A percentile compares a stretch with the other conserved stretches of the same genome.
These are phyloP conservation scores for Dryas integrifolia DNA, from an alignment of 331 rosid species.

Conservation along the genomic window DNA sequence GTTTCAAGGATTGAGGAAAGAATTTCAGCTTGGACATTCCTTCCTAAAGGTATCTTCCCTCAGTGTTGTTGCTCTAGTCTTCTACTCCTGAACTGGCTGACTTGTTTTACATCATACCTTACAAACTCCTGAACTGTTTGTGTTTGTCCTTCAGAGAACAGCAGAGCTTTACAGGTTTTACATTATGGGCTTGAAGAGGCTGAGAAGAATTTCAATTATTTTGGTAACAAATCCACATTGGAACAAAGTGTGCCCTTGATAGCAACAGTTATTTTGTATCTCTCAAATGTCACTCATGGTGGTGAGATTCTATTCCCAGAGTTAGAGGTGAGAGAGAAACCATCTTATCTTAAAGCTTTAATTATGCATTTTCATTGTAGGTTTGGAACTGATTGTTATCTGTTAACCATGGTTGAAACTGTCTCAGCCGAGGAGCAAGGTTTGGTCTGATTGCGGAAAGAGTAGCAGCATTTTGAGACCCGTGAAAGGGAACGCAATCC, in stretches of 20 bases:
- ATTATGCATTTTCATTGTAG: background rate
- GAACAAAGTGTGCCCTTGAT: conserved; percentile 48
- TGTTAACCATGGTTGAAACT: background rate
- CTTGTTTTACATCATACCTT: background rate
- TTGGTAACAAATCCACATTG: conserved; percentile 43
- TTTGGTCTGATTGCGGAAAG: conserved; percentile 46
- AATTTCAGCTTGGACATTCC: conserved; percentile 79
- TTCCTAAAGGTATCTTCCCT: conserved; percentile 70
- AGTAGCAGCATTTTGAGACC: conserved; percentile 48
- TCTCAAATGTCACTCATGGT: conserved; percentile 62
- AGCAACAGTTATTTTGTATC: conserved; percentile 75
- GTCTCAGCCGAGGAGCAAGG: conserved; percentile 41
- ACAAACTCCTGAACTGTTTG: conserved; percentile 4
- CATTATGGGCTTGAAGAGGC: conserved; percentile 44
- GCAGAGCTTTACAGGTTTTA: conserved; percentile 54
- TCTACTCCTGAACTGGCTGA: background rate
- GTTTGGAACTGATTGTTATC: too few species aligned
- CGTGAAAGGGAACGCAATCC: conserved; percentile 71
- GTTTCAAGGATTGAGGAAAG: conserved; percentile 73
- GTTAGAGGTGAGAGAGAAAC: conserved; percentile 50
- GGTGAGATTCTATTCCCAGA: conserved; percentile 67
- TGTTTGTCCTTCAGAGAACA: conserved; percentile 46
- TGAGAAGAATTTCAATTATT: conserved; percentile 30
- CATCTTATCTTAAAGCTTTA: background rate
- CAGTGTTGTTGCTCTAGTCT: conserved; percentile 3